phyloP scores from a whole-genome alignment of 1,139 yeast species.

The Magnusiomyces sp. region DNA sequence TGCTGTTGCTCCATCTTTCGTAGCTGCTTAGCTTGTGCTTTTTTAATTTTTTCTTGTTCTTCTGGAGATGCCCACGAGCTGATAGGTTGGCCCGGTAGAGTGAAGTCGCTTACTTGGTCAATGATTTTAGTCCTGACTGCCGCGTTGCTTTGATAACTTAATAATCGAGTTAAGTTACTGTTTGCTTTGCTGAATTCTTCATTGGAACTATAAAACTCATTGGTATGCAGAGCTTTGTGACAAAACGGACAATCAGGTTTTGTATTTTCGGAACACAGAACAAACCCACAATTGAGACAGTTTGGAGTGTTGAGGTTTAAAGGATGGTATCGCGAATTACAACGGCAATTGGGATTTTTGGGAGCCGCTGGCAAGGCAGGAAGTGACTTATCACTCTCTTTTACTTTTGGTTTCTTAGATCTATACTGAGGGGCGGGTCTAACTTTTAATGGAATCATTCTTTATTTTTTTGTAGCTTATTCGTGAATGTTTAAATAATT shows the following conservation, averaged over 20 bases:
- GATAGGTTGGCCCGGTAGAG: slow-evolving; percentile 36
- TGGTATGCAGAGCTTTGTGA: slow-evolving; percentile 55
- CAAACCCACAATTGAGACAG: slow-evolving; percentile 89
- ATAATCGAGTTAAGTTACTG: slow-evolving; percentile 57
- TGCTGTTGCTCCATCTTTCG: slow-evolving; percentile 61
- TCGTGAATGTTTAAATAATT: not conserved
- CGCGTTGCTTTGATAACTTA: slow-evolving; percentile 77
- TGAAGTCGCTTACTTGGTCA: slow-evolving; percentile 89
- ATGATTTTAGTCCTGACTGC: slow-evolving; percentile 87
- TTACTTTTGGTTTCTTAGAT: no score
- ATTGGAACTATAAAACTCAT: slow-evolving; percentile 42
- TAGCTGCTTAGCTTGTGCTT: slow-evolving; percentile 42
- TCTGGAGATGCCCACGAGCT: slow-evolving; percentile 81
- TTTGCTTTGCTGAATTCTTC: slow-evolving; percentile 50
- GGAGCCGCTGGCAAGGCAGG: not conserved
- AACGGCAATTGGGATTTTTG: slow-evolving; percentile 46
- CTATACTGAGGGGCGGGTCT: no score
- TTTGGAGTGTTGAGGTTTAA: slow-evolving; percentile 86
- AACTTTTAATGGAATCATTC: no score
- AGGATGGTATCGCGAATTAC: slow-evolving; percentile 69
- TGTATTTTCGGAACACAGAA: slow-evolving; percentile 85
- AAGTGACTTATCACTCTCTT: no score
- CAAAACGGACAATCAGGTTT: slow-evolving; percentile 81
- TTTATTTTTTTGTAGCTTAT: not conserved
- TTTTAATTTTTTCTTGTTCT: slow-evolving; percentile 75